A percentile compares a stretch with the other conserved stretches of the same genome.
phyloP scores from a whole-genome alignment of 2,329 filamentous ascomycete species.

The Xylogone sp. region DNA sequence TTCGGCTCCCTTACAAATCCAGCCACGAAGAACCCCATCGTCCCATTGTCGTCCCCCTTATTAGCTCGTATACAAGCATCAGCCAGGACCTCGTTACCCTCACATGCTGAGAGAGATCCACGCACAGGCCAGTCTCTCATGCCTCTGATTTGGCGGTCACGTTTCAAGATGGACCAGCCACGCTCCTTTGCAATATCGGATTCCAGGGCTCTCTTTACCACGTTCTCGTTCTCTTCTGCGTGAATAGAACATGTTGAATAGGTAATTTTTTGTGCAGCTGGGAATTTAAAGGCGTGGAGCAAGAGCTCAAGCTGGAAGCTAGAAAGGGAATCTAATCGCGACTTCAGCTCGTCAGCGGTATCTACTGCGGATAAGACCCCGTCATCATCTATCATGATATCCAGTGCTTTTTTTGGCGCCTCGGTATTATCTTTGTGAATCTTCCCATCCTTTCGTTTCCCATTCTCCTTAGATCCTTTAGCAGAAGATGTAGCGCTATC shows the following conservation, averaged over 20 bases:
- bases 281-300: slow-evolving; percentile 80
- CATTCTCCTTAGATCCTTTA: slow-evolving; percentile 17
- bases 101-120: slow-evolving; percentile 45
- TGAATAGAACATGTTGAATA: slow-evolving; percentile 95
- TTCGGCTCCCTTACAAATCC: slow-evolving; percentile 60
- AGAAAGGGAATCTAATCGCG: slow-evolving; percentile 69
- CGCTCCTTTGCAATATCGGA: slow-evolving; percentile 61
- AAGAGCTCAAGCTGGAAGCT: slow-evolving; percentile 80
- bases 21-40: slow-evolving; percentile 96
- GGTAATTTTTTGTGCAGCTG: slow-evolving; percentile 69
- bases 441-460: slow-evolving; percentile 15
- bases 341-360: slow-evolving; percentile 53
- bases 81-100: slow-evolving; percentile 50
- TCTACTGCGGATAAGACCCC: slow-evolving; percentile 47
- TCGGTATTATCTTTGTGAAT: slow-evolving; percentile 25
- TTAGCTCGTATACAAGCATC: slow-evolving; percentile 79
- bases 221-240: slow-evolving; percentile 81
- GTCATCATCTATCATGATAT: slow-evolving; percentile 49
- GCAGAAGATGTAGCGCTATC: slow-evolving; percentile 26
- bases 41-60: slow-evolving; percentile 75
- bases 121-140: slow-evolving; percentile 72
- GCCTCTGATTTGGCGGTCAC: slow-evolving; percentile 71
- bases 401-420: slow-evolving; percentile 20
- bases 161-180: slow-evolving; percentile 74
- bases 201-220: slow-evolving; percentile 68